These are phyloP conservation scores for Gastrodia elata DNA, from an alignment of 106 monocot species.

Conservation along the genomic window DNA sequence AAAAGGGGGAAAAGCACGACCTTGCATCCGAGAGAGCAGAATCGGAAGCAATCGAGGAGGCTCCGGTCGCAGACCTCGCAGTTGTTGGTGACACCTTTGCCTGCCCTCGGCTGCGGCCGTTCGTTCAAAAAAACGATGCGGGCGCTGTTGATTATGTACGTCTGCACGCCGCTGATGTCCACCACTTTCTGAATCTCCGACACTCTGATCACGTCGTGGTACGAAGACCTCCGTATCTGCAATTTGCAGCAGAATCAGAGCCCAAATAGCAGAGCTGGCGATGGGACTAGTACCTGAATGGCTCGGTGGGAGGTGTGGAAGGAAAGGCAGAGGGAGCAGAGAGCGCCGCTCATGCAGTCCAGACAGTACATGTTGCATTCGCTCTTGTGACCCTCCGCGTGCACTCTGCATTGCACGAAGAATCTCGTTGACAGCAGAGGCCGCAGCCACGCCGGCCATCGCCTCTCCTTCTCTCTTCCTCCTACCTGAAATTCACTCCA, in stretches of 20 bases:
- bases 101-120: slow-evolving; percentile 50
- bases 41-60: slow-evolving; percentile 57
- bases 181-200: slow-evolving; percentile 78
- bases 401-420: slow-evolving; percentile 82
- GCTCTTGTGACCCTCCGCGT: slow-evolving; percentile 76
- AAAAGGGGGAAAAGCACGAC: slow-evolving; percentile 2
- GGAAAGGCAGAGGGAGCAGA: slow-evolving; percentile 79
- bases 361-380: slow-evolving; percentile 97
- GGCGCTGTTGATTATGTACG: slow-evolving; percentile 97
- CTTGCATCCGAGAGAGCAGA: slow-evolving; percentile 70
- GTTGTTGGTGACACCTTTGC: slow-evolving; percentile 43
- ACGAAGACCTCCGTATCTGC: slow-evolving; percentile 88
- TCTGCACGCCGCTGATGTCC: slow-evolving; percentile 80
- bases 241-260: background rate
- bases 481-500: background rate
- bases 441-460: slow-evolving; percentile 81
- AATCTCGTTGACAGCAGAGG: slow-evolving; percentile 59
- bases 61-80: slow-evolving; percentile 51
- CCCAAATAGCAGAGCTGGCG: background rate
- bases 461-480: slow-evolving; percentile 14
- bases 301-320: slow-evolving; percentile 57
- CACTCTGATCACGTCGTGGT: slow-evolving; percentile 94
- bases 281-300: slow-evolving; percentile 51
- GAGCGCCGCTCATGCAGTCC: slow-evolving; percentile 68
- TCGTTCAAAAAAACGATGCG: slow-evolving; percentile 78